phyloP scores from a whole-genome alignment of 345 rosid genomes.

The Barbarea vulgaris region DNA sequence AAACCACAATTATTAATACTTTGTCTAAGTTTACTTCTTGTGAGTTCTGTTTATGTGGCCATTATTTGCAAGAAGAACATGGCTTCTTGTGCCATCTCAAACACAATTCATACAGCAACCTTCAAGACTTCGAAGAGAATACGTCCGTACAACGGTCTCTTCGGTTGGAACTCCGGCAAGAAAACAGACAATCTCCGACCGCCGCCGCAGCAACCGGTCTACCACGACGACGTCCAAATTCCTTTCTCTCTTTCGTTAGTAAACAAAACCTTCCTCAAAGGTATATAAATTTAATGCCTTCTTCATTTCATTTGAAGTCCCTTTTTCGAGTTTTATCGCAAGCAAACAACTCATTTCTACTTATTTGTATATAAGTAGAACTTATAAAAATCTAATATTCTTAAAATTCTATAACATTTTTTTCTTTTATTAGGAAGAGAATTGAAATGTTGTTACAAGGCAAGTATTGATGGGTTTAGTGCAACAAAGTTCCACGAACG shows the following conservation, averaged over 20 bases:
- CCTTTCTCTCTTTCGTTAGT: conserved; percentile 73
- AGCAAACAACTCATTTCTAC: background rate
- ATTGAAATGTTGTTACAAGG: conserved; percentile 78
- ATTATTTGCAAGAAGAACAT: conserved; percentile 41
- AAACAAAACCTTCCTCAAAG: conserved; percentile 64
- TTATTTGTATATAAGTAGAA: background rate
- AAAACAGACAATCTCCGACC: conserved; percentile 43
- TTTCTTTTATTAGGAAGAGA: conserved; percentile 52
- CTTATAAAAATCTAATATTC: background rate
- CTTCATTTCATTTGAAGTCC: background rate
- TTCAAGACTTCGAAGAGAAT: conserved; percentile 33
- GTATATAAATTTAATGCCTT: conserved; percentile 33
- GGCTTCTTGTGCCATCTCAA: conserved; percentile 51
- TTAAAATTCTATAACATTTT: background rate
- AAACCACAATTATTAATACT: background rate
- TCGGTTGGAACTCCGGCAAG: conserved; percentile 65
- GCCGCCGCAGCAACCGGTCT: conserved; percentile 36
- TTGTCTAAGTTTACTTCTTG: conserved; percentile 3
- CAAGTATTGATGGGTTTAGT: conserved; percentile 72
- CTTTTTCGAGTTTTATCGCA: background rate
- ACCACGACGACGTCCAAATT: conserved; percentile 54
- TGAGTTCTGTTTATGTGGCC: conserved; percentile 30
- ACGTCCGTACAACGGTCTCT: conserved; percentile 45
- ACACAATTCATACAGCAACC: conserved; percentile 40
- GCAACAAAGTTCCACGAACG: conserved; percentile 77